These are phyloP conservation scores for Scenedesmus sp. DNA, from an alignment of 163 green algal species.

Conservation along the genomic window DNA sequence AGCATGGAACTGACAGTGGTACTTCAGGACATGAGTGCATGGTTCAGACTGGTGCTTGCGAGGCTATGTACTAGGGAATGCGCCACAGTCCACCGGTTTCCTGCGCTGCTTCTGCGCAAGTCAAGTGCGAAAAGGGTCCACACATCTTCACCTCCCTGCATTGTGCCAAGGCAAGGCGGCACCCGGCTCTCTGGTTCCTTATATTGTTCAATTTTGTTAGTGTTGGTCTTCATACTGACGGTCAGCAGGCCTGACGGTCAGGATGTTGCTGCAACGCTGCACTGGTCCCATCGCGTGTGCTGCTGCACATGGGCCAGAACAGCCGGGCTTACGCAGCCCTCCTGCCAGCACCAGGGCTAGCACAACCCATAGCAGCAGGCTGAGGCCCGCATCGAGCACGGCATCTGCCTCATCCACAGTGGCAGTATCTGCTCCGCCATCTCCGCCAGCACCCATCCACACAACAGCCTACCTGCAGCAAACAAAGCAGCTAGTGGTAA, in stretches of 20 bases:
- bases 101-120: neutral
- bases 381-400: neutral
- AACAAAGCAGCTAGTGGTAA: constrained; percentile 39
- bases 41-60: neutral
- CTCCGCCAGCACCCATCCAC: constrained; percentile 33
- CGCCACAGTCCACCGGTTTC: neutral
- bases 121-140: neutral
- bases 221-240: neutral
- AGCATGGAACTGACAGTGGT: neutral
- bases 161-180: neutral
- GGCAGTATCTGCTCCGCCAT: neutral
- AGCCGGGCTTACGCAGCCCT: neutral
- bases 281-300: neutral
- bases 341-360: neutral
- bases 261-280: neutral
- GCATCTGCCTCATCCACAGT: constrained; percentile 7
- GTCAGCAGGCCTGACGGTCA: neutral
- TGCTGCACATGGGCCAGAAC: neutral
- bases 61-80: neutral
- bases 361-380: neutral
- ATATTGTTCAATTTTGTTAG: neutral
- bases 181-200: neutral
- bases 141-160: neutral
- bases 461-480: constrained; percentile 50
- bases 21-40: neutral